phyloP scores from a whole-genome alignment of 2,329 filamentous ascomycete species.

The Scopulariopsis brevicaulis region DNA sequence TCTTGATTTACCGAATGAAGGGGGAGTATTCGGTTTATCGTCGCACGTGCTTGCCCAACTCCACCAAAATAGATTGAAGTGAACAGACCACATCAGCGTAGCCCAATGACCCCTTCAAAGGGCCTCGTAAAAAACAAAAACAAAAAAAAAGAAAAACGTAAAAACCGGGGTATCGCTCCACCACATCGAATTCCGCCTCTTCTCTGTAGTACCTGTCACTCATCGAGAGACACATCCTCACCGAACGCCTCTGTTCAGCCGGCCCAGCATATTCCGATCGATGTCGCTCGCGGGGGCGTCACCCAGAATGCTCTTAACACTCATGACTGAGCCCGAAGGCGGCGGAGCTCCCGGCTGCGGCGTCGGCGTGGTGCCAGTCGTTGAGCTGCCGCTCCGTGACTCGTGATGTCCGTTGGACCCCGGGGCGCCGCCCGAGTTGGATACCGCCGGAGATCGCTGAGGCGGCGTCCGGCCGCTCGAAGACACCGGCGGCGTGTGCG shows the following conservation, averaged over 20 bases:
- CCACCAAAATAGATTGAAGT: not conserved
- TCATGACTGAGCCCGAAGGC: not conserved
- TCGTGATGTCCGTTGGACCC: not conserved
- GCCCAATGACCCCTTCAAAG: not conserved
- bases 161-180: not conserved
- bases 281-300: not conserved
- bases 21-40: no score
- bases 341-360: not conserved
- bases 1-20: not conserved
- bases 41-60: not conserved
- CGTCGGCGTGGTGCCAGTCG: not conserved
- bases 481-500: slow-evolving; percentile 1
- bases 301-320: slow-evolving; percentile 1
- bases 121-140: not conserved
- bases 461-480: slow-evolving; percentile 3
- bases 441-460: slow-evolving; percentile 4
- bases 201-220: not conserved
- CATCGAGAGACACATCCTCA: not conserved
- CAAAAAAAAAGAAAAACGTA: not conserved
- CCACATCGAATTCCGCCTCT: not conserved
- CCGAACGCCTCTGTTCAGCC: not conserved
- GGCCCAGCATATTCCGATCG: slow-evolving; percentile 1
- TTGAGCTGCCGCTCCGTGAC: not conserved
- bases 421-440: not conserved
- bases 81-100: not conserved